Evolutionary conservation across 345 rosid genomes (phyloP).

Genomic region (Balakata baccata): DNA sequence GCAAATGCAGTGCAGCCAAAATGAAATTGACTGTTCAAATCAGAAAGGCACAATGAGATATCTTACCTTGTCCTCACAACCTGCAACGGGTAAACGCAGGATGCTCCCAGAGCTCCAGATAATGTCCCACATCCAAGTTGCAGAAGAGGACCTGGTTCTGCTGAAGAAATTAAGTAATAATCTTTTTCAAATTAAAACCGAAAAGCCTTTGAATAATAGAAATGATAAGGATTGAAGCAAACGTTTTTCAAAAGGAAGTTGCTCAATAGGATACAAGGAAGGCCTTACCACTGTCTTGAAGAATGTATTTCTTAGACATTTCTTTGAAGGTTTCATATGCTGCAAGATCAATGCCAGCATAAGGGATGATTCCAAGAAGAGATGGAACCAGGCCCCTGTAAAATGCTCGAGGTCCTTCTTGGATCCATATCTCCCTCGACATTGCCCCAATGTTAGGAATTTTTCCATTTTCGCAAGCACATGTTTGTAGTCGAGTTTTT

Average conservation of each 20-base stretch:
- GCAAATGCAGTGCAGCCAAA: not conserved
- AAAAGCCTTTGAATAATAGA: not conserved
- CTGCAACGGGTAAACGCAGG: conserved; percentile 91
- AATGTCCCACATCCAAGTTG: conserved; percentile 87
- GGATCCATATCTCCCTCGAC: conserved; percentile 68
- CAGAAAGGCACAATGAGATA: not conserved
- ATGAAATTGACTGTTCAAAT: not conserved
- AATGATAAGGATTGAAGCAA: not conserved
- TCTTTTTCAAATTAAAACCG: not conserved
- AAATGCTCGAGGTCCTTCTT: conserved; percentile 83
- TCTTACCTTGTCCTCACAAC: conserved; percentile 83
- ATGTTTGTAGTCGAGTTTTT: conserved; percentile 84
- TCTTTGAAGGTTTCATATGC: conserved; percentile 84
- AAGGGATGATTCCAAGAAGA: conserved; percentile 84
- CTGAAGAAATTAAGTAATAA: not conserved
- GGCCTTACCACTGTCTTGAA: conserved; percentile 54
- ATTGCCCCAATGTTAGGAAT: conserved; percentile 53
- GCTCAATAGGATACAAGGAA: not conserved
- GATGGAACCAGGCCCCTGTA: conserved; percentile 82
- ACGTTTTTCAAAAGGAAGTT: not conserved
- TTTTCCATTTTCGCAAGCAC: conserved; percentile 54
- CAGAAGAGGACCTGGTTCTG: conserved; percentile 80
- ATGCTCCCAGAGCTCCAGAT: conserved; percentile 88
- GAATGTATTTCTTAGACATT: conserved; percentile 70
- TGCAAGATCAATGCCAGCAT: conserved; percentile 94